Percentiles rank a stretch among this genome's conserved stretches.
These are phyloP conservation scores for Asclepias syriaca DNA, from an alignment of 257 asterid species.

Conservation along the genomic window DNA sequence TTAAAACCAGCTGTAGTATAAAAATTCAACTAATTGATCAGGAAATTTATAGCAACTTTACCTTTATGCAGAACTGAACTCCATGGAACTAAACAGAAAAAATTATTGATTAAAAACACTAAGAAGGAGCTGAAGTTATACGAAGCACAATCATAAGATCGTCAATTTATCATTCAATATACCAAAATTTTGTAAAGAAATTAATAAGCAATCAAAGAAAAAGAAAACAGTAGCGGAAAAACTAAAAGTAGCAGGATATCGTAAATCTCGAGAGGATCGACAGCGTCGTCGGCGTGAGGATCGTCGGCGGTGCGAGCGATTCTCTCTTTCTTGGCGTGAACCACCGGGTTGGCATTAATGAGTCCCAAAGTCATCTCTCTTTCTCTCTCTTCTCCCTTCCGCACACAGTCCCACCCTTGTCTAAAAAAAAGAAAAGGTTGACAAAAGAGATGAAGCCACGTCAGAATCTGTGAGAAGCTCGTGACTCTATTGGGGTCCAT, in stretches of 20 bases:
- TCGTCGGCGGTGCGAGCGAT: slow-evolving; percentile 47
- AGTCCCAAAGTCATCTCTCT: slow-evolving; percentile 73
- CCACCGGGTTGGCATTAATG: slow-evolving; percentile 91
- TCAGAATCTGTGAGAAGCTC: background rate
- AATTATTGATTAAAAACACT: background rate
- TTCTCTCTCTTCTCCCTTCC: background rate
- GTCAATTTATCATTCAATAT: background rate
- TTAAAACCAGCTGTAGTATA: background rate
- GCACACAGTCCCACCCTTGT: background rate
- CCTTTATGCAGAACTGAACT: background rate
- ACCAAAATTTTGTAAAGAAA: background rate
- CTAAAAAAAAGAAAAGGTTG: background rate
- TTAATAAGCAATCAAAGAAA: background rate
- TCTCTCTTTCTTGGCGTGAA: slow-evolving; percentile 80
- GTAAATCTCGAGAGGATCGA: slow-evolving; percentile 87
- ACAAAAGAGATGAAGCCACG: background rate
- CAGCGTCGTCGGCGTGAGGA: slow-evolving; percentile 47
- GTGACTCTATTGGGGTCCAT: background rate
- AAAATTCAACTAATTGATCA: background rate
- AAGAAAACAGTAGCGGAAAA: background rate
- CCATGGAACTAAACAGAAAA: background rate
- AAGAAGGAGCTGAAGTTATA: background rate
- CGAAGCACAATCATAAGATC: slow-evolving; percentile 1
- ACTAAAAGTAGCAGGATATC: slow-evolving; percentile 57
- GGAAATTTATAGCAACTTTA: background rate